Evolutionary conservation across 495 filamentous ascomycete genomes (phyloP).

Genomic region (Talaromyces nanjingensis): DNA sequence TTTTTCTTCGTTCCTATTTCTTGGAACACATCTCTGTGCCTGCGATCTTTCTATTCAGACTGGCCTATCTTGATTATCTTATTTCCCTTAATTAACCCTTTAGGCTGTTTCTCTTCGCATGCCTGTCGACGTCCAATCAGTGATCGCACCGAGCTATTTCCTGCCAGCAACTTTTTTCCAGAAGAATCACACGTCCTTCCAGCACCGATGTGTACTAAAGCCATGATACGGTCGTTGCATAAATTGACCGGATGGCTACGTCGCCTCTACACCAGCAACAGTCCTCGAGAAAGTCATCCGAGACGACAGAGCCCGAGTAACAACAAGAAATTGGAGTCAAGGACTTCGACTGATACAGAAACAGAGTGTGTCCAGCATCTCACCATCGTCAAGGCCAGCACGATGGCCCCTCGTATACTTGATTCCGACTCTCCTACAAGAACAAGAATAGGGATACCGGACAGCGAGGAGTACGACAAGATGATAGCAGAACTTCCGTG

Average conservation of each 20-base stretch:
- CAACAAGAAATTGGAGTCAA: neutral
- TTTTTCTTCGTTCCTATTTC: neutral
- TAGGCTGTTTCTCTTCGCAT: neutral
- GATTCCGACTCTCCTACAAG: neutral
- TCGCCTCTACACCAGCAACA: neutral
- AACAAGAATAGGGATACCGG: neutral
- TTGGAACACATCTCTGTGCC: neutral
- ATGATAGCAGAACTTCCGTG: slow-evolving; percentile 6
- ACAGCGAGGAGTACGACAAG: slow-evolving; percentile 2
- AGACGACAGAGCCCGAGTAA: neutral
- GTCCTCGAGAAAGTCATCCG: neutral
- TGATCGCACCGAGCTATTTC: neutral
- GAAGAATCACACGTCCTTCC: neutral
- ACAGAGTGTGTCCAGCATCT: neutral
- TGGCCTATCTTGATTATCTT: neutral
- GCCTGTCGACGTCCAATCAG: neutral
- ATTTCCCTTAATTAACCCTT: neutral
- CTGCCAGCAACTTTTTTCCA: neutral
- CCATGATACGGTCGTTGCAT: neutral
- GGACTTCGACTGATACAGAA: slow-evolving; percentile 1
- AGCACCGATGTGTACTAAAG: neutral
- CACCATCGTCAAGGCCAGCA: neutral
- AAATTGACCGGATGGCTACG: slow-evolving; percentile 4
- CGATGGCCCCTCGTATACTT: neutral
- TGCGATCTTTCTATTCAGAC: neutral